A percentile compares a stretch with the other conserved stretches of the same genome.
phyloP scores from a whole-genome alignment of 768 basidiomycete genomes.

The Cystobasidium onofrii region DNA sequence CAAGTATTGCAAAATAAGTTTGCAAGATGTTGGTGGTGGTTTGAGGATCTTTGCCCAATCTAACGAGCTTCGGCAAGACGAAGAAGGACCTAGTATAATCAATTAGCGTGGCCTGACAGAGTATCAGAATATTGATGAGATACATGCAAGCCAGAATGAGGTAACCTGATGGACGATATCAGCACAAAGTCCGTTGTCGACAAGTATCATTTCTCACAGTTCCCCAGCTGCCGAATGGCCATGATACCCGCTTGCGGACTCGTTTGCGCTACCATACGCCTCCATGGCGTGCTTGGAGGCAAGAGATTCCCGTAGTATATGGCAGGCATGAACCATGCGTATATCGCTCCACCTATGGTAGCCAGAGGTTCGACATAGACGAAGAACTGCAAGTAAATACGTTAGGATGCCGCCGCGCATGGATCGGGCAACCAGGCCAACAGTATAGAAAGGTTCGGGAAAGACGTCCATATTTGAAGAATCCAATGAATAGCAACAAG shows the following conservation, averaged over 20 bases:
- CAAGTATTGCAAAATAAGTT: conserved; percentile 18
- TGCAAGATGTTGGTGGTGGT: conserved; percentile 46
- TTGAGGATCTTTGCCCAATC: conserved; percentile 85
- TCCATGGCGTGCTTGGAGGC: not conserved
- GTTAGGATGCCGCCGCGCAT: not conserved
- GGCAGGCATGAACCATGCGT: conserved; percentile 16
- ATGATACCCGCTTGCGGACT: not conserved
- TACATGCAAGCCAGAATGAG: conserved; percentile 17
- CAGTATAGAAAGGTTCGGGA: not conserved
- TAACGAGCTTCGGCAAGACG: conserved; percentile 92
- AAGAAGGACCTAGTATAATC: conserved; percentile 13
- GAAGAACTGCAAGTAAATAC: conserved; percentile 8
- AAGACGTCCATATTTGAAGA: not conserved
- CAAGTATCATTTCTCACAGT: not conserved
- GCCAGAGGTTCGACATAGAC: conserved; percentile 23
- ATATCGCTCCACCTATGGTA: conserved; percentile 2
- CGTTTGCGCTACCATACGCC: not conserved
- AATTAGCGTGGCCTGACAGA: too few species aligned
- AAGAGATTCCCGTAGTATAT: not conserved
- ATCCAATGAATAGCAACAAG: too few species aligned
- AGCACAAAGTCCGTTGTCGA: not conserved
- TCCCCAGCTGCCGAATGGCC: conserved; percentile 25
- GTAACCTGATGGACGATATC: not conserved
- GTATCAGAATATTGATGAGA: too few species aligned
- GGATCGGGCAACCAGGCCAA: not conserved